Base-by-base conservation (phyloP, 2,329 filamentous ascomycete genomes). In the Ophiosphaerella herpotricha region DNA sequence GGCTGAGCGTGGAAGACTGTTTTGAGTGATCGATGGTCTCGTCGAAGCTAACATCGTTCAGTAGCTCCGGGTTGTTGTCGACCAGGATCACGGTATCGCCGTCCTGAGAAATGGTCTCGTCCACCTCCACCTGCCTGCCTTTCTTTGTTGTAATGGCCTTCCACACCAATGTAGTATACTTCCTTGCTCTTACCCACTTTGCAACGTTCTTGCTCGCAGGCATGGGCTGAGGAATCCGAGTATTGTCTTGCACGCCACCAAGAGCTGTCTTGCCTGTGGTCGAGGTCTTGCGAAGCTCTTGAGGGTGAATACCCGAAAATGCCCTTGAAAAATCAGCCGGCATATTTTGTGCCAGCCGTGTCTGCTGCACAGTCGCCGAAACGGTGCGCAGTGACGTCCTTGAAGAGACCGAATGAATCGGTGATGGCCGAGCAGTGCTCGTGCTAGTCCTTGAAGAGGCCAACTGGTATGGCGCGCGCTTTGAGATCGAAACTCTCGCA, bases 21-120 rank as follows among this genome's bases (percentile, higher is more conserved):
- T 45, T 14, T 5, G 36, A 36, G 6, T 8, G 39, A 23, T 40
- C 36, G 11, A 48, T 18, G 16, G 37, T 32, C 38, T 52, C 52
- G 8, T 55, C 41, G 41, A 49, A 55, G 31, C 48, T 55, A 32
- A 42, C 16, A 23, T 55, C 52, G 14, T 46, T 31, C 42, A 52
- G 46, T 26, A 55, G 35, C n/a, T 45, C 35, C 13, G 35, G 35
- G 14, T 45, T 45, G 43, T 37, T 39, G 43, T 39, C 24, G 35
- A 37, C n/a, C 23, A 16, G 18, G 38, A 52, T 26, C 13, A 33
- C 39, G 24, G 32, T 46, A 34, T 46, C 26, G n/a, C 46, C 48
- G 11, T 41, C 38, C 26, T 29, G 26, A 29, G 26, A 8, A 29
- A 29, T 29, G 31, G 14, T 9, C 21, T 43, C 33, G 16, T 16